Evolutionary conservation across 1,284 basidiomycete genomes (phyloP), one percentile per base, ranked within the genome.

Genomic region (Cryptococcus floricola): DNA sequence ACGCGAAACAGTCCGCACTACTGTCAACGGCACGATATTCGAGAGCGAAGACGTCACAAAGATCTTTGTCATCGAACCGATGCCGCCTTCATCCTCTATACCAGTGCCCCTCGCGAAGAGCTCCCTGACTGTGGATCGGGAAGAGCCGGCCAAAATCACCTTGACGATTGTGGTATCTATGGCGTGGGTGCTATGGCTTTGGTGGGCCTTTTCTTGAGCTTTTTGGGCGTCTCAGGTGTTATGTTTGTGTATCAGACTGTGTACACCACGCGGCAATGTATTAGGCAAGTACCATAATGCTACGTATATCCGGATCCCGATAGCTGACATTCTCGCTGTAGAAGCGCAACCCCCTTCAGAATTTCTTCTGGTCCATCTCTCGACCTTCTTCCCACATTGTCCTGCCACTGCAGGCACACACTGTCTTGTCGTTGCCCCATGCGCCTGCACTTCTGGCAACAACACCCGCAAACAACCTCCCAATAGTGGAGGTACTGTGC

Each of bases 301-400:
- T 14, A 19, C 42, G 18, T 25, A 18, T 25, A 19, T 44, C n/a
- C 42, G 12, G 42, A 44, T 13, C 42, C 18, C 18, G 6, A 14
- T 8, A 34, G 31, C 31, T 34, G 31, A 34, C 31, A 8, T 8
- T 34, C 4, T 34, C 10, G 31, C 31, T 34, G 3, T 34, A 34
- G 31, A 34, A 34, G 31, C 6, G 10, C 31, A 10, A 6, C 31
- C 10, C 31, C 31, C 10, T 14, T 23, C 34, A 50, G 18, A 47
- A 52, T 50, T 63, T 63, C 62, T 65, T 71, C 54, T 63, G 67
- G 53, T 76, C 74, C 73, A 76, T 75, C 45, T 74, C 74, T 42
- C 76, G 63, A 16, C 74, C 76, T 60, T 78, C 77, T 62, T 78
- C 76, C 77, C 77, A 78, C 72, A 77, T 75, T 1, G 75, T 78